Evolutionary conservation across 176 grass and related monocot genomes (phyloP), one percentile per base, ranked within the genome.

Genomic region (Puya raimondii): DNA sequence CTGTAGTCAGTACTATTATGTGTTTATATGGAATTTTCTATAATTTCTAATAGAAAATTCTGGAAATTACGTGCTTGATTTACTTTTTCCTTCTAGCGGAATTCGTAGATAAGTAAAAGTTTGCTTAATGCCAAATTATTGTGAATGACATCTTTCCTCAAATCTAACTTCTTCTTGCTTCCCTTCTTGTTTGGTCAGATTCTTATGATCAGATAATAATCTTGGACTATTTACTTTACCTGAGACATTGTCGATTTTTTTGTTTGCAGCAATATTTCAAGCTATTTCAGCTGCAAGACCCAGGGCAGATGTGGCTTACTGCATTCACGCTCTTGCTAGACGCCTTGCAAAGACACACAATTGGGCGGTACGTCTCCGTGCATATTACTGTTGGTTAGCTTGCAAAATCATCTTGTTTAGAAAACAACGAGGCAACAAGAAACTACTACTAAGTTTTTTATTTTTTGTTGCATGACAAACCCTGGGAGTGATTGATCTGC

Each of bases 291-390:
- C 86, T 26, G 79, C 89, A 78, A 84, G 89, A 57, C 80, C 94
- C 23, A 84, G 94, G 11, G 94, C 94, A 8, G 94, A 97, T 70
- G 80, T 90, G 48, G 89, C 89, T 51, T 97, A 97, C 69, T 97
- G 94, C 90, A 97, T 97, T 80, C 94, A 91, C 53, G 86, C 89
- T 70, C 94, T 97, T 69, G 89, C 86, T 18, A 88, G 94, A 58
- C 94, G 94, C 54, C 89, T 97, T 70, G 78, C 89, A 58, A 97
- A 97, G 74, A 97, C 94, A 54, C 86, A 69, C 80, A 97, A 97
- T 59, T 97, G 94, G 89, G 94, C 94, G 63, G 94, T 97, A 86
- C 23, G 77, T 69, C 23, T 49, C 49, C 8, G 13, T 65, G 63
- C 63, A 25, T 20, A 48, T 47, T 49, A 2, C 16, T 51, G 33